Base-by-base conservation (phyloP, 106 monocot species). In the Apostasia ramifera region DNA sequence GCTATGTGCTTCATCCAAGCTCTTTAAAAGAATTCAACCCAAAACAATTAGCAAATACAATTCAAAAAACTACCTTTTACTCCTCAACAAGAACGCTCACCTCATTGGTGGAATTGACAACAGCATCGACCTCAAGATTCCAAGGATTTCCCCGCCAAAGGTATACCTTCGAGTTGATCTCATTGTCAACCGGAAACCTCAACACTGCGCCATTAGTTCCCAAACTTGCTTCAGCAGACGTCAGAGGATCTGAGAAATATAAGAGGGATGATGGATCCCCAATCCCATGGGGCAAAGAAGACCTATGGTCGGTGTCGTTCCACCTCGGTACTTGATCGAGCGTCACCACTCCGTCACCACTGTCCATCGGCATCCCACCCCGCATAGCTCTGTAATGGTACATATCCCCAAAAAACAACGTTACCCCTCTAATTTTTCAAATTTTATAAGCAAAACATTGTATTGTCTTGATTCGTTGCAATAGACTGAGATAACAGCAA, bases 41-140 rank as follows among this genome's bases (percentile, higher is more conserved):
- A 55, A 3, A 77, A 69, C 13, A 55, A 63, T 26, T 47, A 49
- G 6, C 59, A n/a, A 62, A 40, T n/a, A 38, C 11, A 37, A 44
- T 44, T 13, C 53, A 56, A 49, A 44, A 55, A 40, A 1, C 14
- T 63, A 46, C 13, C 15, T 40, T 61, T 40, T 9, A 40, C 40
- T 40, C 60, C 60, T 61, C 60, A 63, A 49, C 10, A 47, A 61
- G 6, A 48, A 66, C 7, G 37, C 70, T 65, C 60, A 93, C 98
- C 90, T 98, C 98, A 63, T 93, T 98, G 59, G 83, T 93, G 40
- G 98, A 98, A 82, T 98, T 98, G 49, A 98, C 93, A 2, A 98
- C 98, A 8, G 98, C 98, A 76, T 98, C 93, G n/a, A 93, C 93
- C 77, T 98, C 98, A 3, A 98, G 83, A 73, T 83, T 93, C 98